phyloP scores from a whole-genome alignment of 2,329 filamentous ascomycete species.

The Fusarium napiforme region DNA sequence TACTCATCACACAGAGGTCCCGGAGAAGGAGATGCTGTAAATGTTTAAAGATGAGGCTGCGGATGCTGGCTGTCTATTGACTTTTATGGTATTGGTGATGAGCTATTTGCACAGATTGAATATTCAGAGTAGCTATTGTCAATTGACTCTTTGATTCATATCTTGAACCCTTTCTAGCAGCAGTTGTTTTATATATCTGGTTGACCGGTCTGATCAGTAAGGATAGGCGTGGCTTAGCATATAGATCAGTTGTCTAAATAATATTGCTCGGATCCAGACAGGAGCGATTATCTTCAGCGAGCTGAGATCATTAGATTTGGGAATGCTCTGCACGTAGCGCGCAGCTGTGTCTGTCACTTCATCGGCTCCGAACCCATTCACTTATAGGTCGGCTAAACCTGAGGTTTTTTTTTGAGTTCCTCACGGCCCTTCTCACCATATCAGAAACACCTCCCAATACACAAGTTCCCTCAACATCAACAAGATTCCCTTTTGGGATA shows the following conservation, averaged over 20 bases:
- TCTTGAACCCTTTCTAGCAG: neutral
- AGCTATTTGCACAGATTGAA: neutral
- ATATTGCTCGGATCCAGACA: neutral
- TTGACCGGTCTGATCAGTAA: neutral
- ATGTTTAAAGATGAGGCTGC: neutral
- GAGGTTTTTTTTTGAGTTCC: too few species aligned
- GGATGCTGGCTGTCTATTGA: neutral
- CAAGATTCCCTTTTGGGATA: neutral
- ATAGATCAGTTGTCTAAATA: neutral
- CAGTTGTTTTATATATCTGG: neutral
- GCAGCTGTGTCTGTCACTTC: too few species aligned
- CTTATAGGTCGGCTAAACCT: too few species aligned
- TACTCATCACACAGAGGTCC: neutral
- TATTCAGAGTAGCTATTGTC: neutral
- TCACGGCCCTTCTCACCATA: neutral
- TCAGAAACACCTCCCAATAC: neutral
- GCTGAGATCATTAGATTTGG: rapidly evolving
- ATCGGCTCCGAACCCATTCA: neutral
- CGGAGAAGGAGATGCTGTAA: neutral
- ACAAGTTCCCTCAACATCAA: rapidly evolving
- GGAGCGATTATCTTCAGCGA: rapidly evolving
- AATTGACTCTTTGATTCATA: neutral
- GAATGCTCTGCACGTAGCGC: too few species aligned
- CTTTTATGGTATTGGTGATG: neutral
- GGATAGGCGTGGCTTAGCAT: too few species aligned